Base-by-base conservation (phyloP, 257 asterid species). In the Henckelia pumila region DNA sequence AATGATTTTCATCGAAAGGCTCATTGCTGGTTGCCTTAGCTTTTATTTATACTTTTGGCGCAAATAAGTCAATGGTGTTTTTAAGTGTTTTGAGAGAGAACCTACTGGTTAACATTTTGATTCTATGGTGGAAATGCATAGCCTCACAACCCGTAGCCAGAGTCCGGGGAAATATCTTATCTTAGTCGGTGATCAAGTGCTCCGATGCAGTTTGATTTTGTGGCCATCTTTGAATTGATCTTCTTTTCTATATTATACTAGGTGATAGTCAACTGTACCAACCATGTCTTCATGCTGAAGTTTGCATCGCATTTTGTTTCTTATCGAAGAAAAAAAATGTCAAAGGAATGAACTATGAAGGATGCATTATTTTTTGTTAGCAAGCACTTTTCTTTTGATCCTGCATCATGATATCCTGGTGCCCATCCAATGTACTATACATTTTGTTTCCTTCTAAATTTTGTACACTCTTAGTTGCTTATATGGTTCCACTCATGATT, bases 21-120 rank as follows among this genome's bases (percentile, higher is more conserved):
- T 11, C 26, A 0, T 24, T 1, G 29, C 44, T 58, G 21, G 55
- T 44, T 44, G 61, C 19, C 8, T 61, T 25, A 28, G 32, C 28
- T 10, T 57, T 56, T 64, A 9, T 64, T 55, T 61, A 40, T 32
- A 44, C 52, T 62, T 22, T 52, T 66, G 58, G 28, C 25, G 33
- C 9, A 26, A 40, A 64, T 35, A 69, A 63, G 7, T 24, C 24
- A 56, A 59, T 56, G 66, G 40, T 62, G 66, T 47, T 35, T 35
- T 66, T 47, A 37, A 30, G 22, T 32, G 17, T 28, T 52, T 59
- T 67, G 24, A 59, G 60, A 37, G 47, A 20, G 28, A 24, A 40
- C 52, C 22, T 9, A 6, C 32, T 56, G 71, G 65, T 65, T 65
- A 21, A 63, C 57, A 35, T 62, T 58, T 64, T 40, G 24, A 22